Percentiles rank a stretch among this genome's conserved stretches.
Conservation (phyloP, 2,329 filamentous ascomycete species). For the Samsoniella hepiali region DNA sequence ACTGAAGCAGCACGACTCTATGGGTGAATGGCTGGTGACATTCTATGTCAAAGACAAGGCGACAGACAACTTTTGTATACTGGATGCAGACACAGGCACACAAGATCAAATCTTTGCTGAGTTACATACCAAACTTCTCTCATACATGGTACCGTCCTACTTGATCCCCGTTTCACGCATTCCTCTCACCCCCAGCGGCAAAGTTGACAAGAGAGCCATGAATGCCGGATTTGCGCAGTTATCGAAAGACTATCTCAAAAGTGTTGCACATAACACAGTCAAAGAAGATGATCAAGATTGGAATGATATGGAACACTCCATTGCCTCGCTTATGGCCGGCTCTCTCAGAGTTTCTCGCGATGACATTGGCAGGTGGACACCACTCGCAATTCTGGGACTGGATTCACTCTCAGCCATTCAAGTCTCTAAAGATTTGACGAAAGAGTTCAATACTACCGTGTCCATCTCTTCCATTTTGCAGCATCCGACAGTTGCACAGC, state of each 20-base stretch:
- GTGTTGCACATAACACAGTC: slow-evolving; percentile 25
- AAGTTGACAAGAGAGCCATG: slow-evolving; percentile 62
- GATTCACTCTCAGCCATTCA: slow-evolving; percentile 81
- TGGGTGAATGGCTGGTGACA: slow-evolving; percentile 56
- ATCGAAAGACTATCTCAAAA: slow-evolving; percentile 41
- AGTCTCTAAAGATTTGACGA: slow-evolving; percentile 57
- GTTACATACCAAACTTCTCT: slow-evolving; percentile 57
- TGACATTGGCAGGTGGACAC: slow-evolving; percentile 60
- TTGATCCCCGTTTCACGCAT: slow-evolving; percentile 67
- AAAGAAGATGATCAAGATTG: slow-evolving; percentile 41
- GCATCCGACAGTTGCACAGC: slow-evolving; percentile 60
- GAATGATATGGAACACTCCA: slow-evolving; percentile 51
- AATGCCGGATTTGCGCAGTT: slow-evolving; percentile 46
- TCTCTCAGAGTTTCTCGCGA: slow-evolving; percentile 43
- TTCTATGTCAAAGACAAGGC: slow-evolving; percentile 59
- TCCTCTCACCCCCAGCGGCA: slow-evolving; percentile 71
- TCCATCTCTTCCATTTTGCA: slow-evolving; percentile 69
- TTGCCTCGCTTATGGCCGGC: slow-evolving; percentile 54
- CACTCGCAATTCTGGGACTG: slow-evolving; percentile 74
- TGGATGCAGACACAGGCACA: slow-evolving; percentile 35
- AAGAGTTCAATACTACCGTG: slow-evolving; percentile 44
- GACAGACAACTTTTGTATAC: slow-evolving; percentile 30
- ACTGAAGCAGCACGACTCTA: slow-evolving; percentile 37
- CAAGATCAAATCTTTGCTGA: slow-evolving; percentile 50
- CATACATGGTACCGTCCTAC: slow-evolving; percentile 76